Evolutionary conservation across 2,329 filamentous ascomycete genomes (phyloP), one percentile per base, ranked within the genome.

Genomic region (Pyrenophora tritici-repentis): DNA sequence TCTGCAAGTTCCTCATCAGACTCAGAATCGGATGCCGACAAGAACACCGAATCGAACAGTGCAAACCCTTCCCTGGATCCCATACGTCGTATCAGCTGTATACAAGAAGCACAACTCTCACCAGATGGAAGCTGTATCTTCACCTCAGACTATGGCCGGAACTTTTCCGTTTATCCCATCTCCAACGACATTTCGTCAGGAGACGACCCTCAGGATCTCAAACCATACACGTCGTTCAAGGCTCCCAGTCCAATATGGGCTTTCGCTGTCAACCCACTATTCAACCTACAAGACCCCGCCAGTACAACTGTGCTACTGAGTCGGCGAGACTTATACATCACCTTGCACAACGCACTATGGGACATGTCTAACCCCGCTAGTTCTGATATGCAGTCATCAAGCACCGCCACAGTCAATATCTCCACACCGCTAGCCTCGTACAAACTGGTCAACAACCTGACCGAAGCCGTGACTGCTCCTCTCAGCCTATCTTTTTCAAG

Each of bases 71-170:
- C 2, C 5, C 17, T 40, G 1, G 16, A 32, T 4, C 20, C 37
- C 3, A 6, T 7, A 20, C 42, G n/a, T 10, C 14, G 56, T 31
- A 61, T 57, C 10, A 70, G 66, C 53, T 66, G 65, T 34, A 62
- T 71, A 20, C 58, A 68, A 24, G 66, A 71, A 36, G 62, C 63
- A 0, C 63, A 71, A 39, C 60, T 72, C 6, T 70, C 65, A 6
- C 73, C 81, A 13, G 84, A 86, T 65, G 84, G 84, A 6, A 84
- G 81, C 1, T 80, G 77, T 17, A 64, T 86, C 18, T 65, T 87
- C 50, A 81, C 83, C 2, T 78, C 79, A 34, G 81, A 76, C 50
- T 78, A 73, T 49, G 73, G 83, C n/a, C 75, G 80, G 59, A 79
- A 79, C 1, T 84, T 81, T 62, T 75, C 84, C 6, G 63, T 86